A percentile compares a stretch with the other conserved stretches of the same genome.
These are phyloP conservation scores for Mangifera indica DNA, from an alignment of 345 rosid genomes.

Conservation along the genomic window DNA sequence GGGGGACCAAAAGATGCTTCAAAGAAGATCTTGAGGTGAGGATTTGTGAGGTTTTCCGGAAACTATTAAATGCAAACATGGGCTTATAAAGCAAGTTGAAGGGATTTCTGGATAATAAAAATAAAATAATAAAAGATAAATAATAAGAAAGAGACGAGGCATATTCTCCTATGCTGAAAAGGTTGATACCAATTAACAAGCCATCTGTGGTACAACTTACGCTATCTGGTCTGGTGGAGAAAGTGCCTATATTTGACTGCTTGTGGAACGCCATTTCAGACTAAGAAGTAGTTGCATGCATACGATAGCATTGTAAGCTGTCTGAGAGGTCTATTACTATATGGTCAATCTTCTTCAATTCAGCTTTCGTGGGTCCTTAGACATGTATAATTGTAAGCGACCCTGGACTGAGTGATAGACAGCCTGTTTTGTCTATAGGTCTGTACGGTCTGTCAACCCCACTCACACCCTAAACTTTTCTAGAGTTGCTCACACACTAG, in stretches of 20 bases:
- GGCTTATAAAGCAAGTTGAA: too few species aligned
- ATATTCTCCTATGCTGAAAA: constrained; percentile 6
- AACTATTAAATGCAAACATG: too few species aligned
- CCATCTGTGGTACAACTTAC: constrained; percentile 10
- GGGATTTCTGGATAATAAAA: too few species aligned
- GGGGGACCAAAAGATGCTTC: constrained; percentile 32
- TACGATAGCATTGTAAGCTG: neutral
- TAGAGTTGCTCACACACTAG: too few species aligned
- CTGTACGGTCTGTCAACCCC: neutral
- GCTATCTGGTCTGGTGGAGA: constrained; percentile 16
- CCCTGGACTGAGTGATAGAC: neutral
- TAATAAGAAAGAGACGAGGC: neutral
- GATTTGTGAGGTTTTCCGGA: too few species aligned
- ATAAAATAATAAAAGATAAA: neutral
- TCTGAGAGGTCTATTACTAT: neutral
- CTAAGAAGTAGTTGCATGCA: neutral
- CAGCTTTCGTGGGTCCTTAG: neutral
- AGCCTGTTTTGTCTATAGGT: neutral
- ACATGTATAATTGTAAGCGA: neutral
- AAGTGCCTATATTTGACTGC: neutral
- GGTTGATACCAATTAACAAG: neutral
- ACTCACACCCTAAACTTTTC: neutral
- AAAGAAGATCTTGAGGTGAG: constrained; percentile 13
- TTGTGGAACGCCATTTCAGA: neutral
- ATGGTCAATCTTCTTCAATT: neutral